A percentile compares a stretch with the other conserved stretches of the same genome.
Evolutionary conservation across 1,139 yeast genomes (phyloP).

Genomic region (Yamadazyma conglobata): DNA sequence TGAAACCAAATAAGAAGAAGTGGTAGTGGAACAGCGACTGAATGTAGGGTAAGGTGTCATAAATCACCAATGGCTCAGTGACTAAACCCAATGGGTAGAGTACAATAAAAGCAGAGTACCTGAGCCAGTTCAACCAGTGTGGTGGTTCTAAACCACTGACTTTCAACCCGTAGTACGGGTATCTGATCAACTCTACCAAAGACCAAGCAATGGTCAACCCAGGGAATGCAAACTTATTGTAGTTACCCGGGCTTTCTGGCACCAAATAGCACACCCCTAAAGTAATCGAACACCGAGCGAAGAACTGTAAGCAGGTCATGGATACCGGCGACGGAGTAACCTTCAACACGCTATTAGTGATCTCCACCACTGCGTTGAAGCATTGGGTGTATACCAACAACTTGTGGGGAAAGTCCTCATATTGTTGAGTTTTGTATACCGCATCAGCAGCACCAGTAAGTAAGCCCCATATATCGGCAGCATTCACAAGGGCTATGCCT

Average conservation of each 20-base stretch:
- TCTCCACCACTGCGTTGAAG: conserved; percentile 29
- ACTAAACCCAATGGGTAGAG: conserved; percentile 35
- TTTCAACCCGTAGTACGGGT: conserved; percentile 26
- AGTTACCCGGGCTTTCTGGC: conserved; percentile 35
- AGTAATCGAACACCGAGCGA: conserved; percentile 32
- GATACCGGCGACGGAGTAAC: conserved; percentile 30
- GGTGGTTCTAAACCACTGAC: conserved; percentile 17
- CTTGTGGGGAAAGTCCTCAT: conserved; percentile 26
- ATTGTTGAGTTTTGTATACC: conserved; percentile 13
- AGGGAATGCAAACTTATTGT: conserved; percentile 20
- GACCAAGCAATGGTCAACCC: conserved; percentile 33
- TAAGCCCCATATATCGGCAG: conserved; percentile 13
- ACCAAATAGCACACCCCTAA: conserved; percentile 28
- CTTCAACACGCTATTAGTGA: conserved; percentile 24
- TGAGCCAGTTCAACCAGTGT: conserved; percentile 23
- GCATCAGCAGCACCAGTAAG: conserved; percentile 7
- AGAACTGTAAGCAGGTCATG: conserved; percentile 29
- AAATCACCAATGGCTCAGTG: conserved; percentile 31
- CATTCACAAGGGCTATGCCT: conserved; percentile 33
- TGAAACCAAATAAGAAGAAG: conserved; percentile 27
- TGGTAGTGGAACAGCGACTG: conserved; percentile 16
- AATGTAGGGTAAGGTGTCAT: conserved; percentile 18
- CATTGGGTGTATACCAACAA: conserved; percentile 26
- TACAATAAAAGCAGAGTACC: conserved; percentile 32
- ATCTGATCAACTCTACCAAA: conserved; percentile 31